phyloP scores from a whole-genome alignment of 2,329 filamentous ascomycete genomes.

The Aspergillus neotritici region DNA sequence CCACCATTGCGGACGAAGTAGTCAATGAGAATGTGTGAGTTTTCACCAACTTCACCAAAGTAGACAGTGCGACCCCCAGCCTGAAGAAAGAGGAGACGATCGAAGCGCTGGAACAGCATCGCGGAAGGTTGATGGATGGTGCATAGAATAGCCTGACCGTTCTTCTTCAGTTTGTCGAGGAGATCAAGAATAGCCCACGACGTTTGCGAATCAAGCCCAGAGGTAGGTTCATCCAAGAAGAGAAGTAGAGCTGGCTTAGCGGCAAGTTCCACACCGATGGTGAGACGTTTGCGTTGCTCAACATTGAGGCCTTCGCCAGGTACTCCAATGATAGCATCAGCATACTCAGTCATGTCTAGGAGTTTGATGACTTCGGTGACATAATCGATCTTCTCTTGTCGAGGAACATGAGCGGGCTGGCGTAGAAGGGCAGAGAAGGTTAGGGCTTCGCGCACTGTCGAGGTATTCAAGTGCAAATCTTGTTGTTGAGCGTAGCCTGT shows the following conservation, averaged over 20 bases:
- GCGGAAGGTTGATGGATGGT: conserved; percentile 91
- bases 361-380: conserved; percentile 71
- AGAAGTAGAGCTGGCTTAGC: conserved; percentile 82
- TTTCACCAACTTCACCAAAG: conserved; percentile 57
- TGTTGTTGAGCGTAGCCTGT: conserved; percentile 64
- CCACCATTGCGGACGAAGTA: conserved; percentile 59
- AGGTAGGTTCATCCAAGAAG: conserved; percentile 90
- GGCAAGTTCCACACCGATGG: conserved; percentile 87
- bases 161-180: conserved; percentile 77
- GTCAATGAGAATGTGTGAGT: conserved; percentile 49
- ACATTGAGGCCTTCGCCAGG: conserved; percentile 66
- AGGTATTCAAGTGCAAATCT: conserved; percentile 72
- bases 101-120: conserved; percentile 80
- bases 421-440: conserved; percentile 79
- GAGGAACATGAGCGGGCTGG: conserved; percentile 64
- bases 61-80: conserved; percentile 60
- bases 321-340: conserved; percentile 81
- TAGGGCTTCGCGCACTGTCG: conserved; percentile 79
- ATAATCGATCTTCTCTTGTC: conserved; percentile 71
- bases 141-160: conserved; percentile 81
- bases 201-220: conserved; percentile 81
- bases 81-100: conserved; percentile 55
- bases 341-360: conserved; percentile 79
- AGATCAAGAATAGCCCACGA: conserved; percentile 83
- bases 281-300: conserved; percentile 64